Evolutionary conservation across 805 yeast species (phyloP).

Genomic region (Lachancea fermentati): DNA sequence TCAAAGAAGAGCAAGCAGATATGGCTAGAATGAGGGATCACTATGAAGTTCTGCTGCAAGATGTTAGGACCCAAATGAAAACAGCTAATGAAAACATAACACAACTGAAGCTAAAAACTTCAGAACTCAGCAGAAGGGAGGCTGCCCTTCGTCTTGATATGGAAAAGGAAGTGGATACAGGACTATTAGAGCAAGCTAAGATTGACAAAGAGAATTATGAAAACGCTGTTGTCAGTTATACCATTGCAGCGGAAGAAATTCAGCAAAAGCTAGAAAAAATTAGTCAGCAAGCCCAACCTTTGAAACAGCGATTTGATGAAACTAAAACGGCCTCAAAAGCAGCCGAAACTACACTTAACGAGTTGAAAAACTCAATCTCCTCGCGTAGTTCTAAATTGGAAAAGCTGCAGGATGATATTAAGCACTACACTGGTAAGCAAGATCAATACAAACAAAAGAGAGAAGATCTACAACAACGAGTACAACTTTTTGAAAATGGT

Average conservation of each 20-base stretch:
- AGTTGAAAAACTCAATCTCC: conserved; percentile 16
- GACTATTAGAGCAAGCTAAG: conserved; percentile 19
- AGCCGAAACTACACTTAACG: conserved; percentile 13
- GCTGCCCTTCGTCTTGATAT: conserved; percentile 21
- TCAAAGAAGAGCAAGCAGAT: conserved; percentile 17
- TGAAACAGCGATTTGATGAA: conserved; percentile 16
- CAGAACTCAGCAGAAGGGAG: conserved; percentile 27
- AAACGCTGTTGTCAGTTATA: conserved; percentile 22
- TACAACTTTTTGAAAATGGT: conserved; percentile 26
- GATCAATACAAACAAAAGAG: conserved; percentile 17
- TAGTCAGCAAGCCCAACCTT: conserved; percentile 15
- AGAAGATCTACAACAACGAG: conserved; percentile 24
- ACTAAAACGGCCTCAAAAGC: conserved; percentile 10
- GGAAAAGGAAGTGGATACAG: conserved; percentile 28
- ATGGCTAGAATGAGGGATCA: conserved; percentile 25
- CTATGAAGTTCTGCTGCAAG: conserved; percentile 10
- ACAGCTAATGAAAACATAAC: conserved; percentile 29
- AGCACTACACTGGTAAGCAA: conserved; percentile 18
- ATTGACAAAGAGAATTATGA: conserved; percentile 23
- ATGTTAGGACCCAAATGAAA: conserved; percentile 8
- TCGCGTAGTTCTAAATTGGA: conserved; percentile 16
- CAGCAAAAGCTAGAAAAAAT: conserved; percentile 18
- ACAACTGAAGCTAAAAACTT: conserved; percentile 20
- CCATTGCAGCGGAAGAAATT: conserved; percentile 24
- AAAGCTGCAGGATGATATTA: conserved; percentile 23